Evolutionary conservation across 495 filamentous ascomycete genomes (phyloP), one percentile per base, ranked within the genome.

Genomic region (Gamarada debralockiae): DNA sequence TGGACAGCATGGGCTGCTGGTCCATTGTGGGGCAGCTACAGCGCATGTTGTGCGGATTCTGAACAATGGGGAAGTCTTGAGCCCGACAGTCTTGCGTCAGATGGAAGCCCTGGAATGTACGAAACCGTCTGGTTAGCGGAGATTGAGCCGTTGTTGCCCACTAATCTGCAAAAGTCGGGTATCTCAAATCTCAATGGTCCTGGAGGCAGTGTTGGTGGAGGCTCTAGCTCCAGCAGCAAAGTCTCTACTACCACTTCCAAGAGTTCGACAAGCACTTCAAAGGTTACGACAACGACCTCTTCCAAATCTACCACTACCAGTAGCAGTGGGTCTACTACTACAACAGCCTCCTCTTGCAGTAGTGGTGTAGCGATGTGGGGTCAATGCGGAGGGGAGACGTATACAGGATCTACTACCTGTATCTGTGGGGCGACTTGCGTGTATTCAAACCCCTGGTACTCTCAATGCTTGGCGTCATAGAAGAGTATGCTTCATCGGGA

Each of bases 1-100:
- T 79, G 76, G 76, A 73, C 76, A 0, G 73, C 73, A 10, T 79
- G 73, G 74, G 74, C 75, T 4, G 76, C 75, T 3, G 74, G 74
- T 0, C 74, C 76, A 1, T 71, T 78, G 51, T 77, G 74, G 75
- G 74, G 76, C 0, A 46, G 60, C 15, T 60, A 64, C 21, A 71
- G 66, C 56, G 68, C 76, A 2, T 79, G 73, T 64, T 79, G 73
- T 61, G 72, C 71, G 0, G 70, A 77, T 60, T 62, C 61, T 31
- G 53, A 55, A 36, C 65, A 70, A 44, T 67, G 64, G 25, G 76
- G 73, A 2, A 73, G 69, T 48, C 58, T 77, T 15, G 73, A 79
- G 57, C 74, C 73, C 0, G 69, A 68, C 0, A 75, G 70, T 60
- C 68, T 65, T 53, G 70, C 74, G 0, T 61, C 55, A 0, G 71